Base-by-base conservation (phyloP, 2,329 filamentous ascomycete species). In the Fusarium proliferatum region DNA sequence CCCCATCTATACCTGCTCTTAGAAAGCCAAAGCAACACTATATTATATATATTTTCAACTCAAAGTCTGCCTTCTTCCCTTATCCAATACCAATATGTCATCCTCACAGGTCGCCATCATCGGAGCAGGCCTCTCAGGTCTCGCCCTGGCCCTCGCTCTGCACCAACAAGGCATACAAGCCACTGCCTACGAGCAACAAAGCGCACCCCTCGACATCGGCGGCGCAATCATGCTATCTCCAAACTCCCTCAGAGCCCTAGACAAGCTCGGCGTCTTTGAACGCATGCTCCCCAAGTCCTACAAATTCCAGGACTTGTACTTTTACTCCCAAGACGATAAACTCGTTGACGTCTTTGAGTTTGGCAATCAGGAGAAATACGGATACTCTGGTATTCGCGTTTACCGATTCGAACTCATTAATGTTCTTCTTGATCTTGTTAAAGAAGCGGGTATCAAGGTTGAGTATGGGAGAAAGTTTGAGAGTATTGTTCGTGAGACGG, bases 171-270 rank as follows among this genome's bases (percentile, higher is more conserved):
- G 81, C 45, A 90, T 91, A 48, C 72, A 81, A 9, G 83, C 81
- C 66, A 85, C 81, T 6, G 79, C 91, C 57, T 90, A 89, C 69
- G 89, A 91, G 68, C 81, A 83, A 19, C 84, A 86, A 13, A 65
- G 80, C 1, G 82, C 82, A 0, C 81, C 85, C 3, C 81, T 85
- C 5, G 82, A 86, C 66, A 85, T 86, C 30, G 86, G 86, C 23
- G 89, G 89, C 6, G 88, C 87, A 2, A 81, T 91, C 36, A 89
- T 90, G 85, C 84, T 91, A 5, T 89, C 88, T 0, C 89, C 89
- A 9, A 91, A 91, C 60, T 87, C 88, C 0, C 83, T 91, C 3
- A 83, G 84, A 8, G 82, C 90, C 43, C 82, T 91, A 0, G 86
- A 90, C 69, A 78, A 76, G 0, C 78, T 91, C 0, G 85, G 82